Base-by-base conservation (phyloP, 2,329 filamentous ascomycete genomes). In the Verticillium dahliae region DNA sequence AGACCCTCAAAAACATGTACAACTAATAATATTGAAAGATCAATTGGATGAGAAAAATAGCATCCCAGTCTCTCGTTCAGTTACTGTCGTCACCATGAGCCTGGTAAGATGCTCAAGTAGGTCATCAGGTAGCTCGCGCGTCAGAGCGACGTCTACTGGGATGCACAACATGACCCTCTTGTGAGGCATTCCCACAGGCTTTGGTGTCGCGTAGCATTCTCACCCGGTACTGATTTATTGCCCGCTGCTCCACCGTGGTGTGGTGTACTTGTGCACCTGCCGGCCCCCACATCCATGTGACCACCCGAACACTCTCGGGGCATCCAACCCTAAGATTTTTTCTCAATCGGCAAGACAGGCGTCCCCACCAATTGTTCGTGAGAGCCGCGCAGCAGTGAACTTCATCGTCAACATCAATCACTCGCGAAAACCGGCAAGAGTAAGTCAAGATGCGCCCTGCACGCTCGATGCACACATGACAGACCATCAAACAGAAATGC, bases 351-450 rank as follows among this genome's bases (percentile, higher is more conserved):
- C 45, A 52, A 52, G 45, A 52, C 18, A 52, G 45, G n/a, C n/a
- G n/a, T 52, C 45, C 45, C 45, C 45, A 52, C 45, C 45, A 52
- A 52, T 52, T 52, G 45, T 52, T 52, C 45, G 45, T 52, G 45
- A 52, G 45, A 52, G 45, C 45, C 45, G 45, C 45, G 54, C 27
- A 56, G 54, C 27, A 58, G 56, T 41, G 35, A 58, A 72, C 67
- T 69, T 67, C 69, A 69, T 66, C 71, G 69, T 67, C 73, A 68
- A 70, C 67, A 68, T 65, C 65, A 70, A 60, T 63, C 65, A 61
- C 60, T 80, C 78, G 77, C 76, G 76, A 77, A 78, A 81, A 77
- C 78, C 76, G 78, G 77, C 78, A 86, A 81, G 76, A 86, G 84
- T 86, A 78, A 82, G 84, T 84, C 64, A 62, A 67, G 35, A 60